Percentiles rank a stretch among this genome's conserved stretches.
These are phyloP conservation scores for Yamadazyma aaseri DNA, from an alignment of 1,139 yeast genomes.

Conservation along the genomic window DNA sequence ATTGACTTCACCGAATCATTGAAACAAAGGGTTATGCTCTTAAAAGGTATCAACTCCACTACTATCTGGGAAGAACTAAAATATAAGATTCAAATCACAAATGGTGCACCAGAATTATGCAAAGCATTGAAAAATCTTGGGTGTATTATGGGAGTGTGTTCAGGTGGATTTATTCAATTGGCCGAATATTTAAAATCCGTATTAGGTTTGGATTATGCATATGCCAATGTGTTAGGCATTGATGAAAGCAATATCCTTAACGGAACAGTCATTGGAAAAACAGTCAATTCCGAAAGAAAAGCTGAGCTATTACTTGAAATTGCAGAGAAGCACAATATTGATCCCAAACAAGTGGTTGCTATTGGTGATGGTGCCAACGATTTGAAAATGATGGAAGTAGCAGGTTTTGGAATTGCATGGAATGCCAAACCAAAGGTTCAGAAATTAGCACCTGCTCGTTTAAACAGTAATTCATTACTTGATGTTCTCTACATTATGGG, in stretches of 20 bases:
- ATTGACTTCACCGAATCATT: constrained; percentile 86
- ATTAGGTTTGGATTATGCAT: constrained; percentile 80
- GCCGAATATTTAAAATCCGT: constrained; percentile 71
- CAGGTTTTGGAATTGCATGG: constrained; percentile 97
- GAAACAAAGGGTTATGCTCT: constrained; percentile 66
- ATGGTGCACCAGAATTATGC: constrained; percentile 77
- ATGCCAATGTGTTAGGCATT: constrained; percentile 71
- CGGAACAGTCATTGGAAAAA: constrained; percentile 63
- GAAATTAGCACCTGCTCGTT: constrained; percentile 71
- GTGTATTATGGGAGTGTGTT: constrained; percentile 77
- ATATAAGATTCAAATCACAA: constrained; percentile 65
- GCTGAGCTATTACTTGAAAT: constrained; percentile 70
- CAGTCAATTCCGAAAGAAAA: constrained; percentile 85
- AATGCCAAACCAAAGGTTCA: constrained; percentile 95
- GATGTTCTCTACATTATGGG: constrained; percentile 85
- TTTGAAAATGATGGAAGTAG: constrained; percentile 84
- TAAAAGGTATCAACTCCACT: constrained; percentile 76
- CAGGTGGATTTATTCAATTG: constrained; percentile 93
- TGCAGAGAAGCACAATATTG: constrained; percentile 61
- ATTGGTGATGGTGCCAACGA: constrained; percentile 99
- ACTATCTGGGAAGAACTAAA: constrained; percentile 79
- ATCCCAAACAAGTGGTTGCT: constrained; percentile 64
- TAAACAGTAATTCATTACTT: constrained; percentile 66
- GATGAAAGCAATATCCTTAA: constrained; percentile 50
- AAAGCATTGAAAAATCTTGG: constrained; percentile 60